phyloP scores from a whole-genome alignment of 192 early-diverging fungal species.

The Martensiomyces pterosporus region DNA sequence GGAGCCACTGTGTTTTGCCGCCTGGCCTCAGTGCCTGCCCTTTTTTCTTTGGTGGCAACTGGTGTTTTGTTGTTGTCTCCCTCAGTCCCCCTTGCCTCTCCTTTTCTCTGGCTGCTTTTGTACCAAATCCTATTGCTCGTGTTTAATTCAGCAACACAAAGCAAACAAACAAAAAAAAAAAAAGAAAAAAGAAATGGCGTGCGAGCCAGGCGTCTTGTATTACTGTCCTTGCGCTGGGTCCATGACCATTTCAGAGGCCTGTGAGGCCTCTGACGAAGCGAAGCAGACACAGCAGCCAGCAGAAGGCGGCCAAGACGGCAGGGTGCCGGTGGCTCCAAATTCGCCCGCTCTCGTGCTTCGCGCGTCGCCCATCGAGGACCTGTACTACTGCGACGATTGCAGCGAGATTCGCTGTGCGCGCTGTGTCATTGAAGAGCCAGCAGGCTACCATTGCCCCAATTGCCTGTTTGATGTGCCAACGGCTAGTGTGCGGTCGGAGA shows the following conservation, averaged over 20 bases:
- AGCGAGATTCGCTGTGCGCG: conserved; percentile 71
- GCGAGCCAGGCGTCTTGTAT: conserved; percentile 22
- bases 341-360: conserved; percentile 24
- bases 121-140: not conserved
- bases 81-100: no score
- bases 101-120: no score
- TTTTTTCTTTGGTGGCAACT: no score
- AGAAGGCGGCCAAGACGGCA: not conserved
- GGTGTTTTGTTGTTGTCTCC: no score
- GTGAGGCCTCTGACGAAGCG: no score
- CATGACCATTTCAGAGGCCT: not conserved
- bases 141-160: no score
- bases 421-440: conserved; percentile 82
- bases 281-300: not conserved
- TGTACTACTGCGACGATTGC: conserved; percentile 92
- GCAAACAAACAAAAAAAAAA: no score
- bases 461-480: conserved; percentile 96
- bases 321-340: not conserved
- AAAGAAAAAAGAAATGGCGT: conserved; percentile 8
- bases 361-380: conserved; percentile 55
- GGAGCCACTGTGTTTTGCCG: no score
- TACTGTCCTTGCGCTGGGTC: conserved; percentile 32
- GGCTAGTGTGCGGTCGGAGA: conserved; percentile 94
- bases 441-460: conserved; percentile 91
- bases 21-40: no score